Base-by-base conservation (phyloP, 2,329 filamentous ascomycete species). In the Colletotrichum tofieldiae region DNA sequence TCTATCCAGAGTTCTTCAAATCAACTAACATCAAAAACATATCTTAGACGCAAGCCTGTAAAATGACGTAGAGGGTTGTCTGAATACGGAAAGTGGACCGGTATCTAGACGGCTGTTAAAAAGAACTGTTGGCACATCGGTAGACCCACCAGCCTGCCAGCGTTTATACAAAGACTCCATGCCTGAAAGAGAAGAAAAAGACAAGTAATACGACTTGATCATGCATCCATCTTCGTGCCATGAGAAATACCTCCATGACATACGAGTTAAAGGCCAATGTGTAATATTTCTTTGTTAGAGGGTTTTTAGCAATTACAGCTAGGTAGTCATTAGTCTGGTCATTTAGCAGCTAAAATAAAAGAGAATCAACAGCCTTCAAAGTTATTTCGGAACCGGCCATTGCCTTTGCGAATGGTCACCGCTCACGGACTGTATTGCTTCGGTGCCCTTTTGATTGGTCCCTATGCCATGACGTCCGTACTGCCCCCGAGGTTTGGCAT, bases 1-100 rank as follows among this genome's bases (percentile, higher is more conserved):
- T 93, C 14, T 98, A 95, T 75, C 95, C 96, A 0, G 91, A 97
- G 69, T 90, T 98, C 73, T 98, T 99, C 87, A 96, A 93, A 81
- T 84, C 83, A 5, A 76, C 75, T 32, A 16, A 11, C 29, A 26
- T 4, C 20, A 29, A 37, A 14, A 41, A 18, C 4, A 2, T 47
- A 6, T n/a, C 29, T n/a, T 18, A n/a, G n/a, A 37, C 5, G 32
- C 2, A 51, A 11, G 35, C 12, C 9, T 11, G 16, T 6, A 37
- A 12, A 26, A n/a, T 5, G 18, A 9, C 11, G 5, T 39, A 32
- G 14, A 52, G 20, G 49, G 14, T 14, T 16, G 18, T 20, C 26
- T 32, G 14, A 20, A 8, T 23, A 18, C 7, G 18, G 9, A 3
- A 5, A 3, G 11, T n/a, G 18, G 51, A 20, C 6, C 29, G 23